Evolutionary conservation across 2,329 filamentous ascomycete species (phyloP), one percentile per base, ranked within the genome.

Genomic region (Trichoderma oligosporum): DNA sequence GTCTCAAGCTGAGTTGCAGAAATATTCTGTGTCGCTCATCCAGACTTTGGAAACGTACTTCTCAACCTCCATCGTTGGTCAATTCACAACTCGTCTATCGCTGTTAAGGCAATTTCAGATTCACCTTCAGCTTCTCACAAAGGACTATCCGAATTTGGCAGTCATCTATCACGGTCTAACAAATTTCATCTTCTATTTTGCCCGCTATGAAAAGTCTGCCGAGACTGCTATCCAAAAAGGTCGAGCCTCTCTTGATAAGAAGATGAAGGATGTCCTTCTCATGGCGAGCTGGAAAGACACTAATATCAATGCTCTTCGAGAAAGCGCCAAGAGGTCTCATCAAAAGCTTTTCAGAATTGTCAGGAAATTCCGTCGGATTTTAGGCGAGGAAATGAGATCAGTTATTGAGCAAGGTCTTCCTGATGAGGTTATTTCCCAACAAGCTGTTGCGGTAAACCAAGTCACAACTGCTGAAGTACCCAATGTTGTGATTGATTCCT

Each of bases 241-340:
- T n/a, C 84, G 91, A 56, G 76, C 79, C 6, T 78, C 81, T 0
- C 79, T 97, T n/a, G 93, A 97, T 70, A 96, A 91, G 72, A 85
- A 91, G 57, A 90, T 97, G 81, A 93, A 88, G 69, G 89, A 97
- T 64, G 86, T 97, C n/a, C 82, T 99, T 14, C 84, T 96, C 52
- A 77, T 99, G 65, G 91, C 92, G 7, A 97, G 91, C 71, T 99
- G 95, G 95, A 97, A 96, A 70, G 94, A 99, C 65, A 96, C 90
- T 20, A 99, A 97, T 66, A 95, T 99, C 61, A 87, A 87, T 46
- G 89, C 91, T 1, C 76, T 99, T 14, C 84, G 87, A 63, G 91
- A 97, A 67, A 97, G 93, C 71, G 91, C 94, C 1, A 87, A 88
- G 65, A 87, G 87, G 60, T 97, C 92, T 18, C 94, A 99, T 68